Base-by-base conservation (phyloP, 495 filamentous ascomycete species). In the Lichenothelia convexa region DNA sequence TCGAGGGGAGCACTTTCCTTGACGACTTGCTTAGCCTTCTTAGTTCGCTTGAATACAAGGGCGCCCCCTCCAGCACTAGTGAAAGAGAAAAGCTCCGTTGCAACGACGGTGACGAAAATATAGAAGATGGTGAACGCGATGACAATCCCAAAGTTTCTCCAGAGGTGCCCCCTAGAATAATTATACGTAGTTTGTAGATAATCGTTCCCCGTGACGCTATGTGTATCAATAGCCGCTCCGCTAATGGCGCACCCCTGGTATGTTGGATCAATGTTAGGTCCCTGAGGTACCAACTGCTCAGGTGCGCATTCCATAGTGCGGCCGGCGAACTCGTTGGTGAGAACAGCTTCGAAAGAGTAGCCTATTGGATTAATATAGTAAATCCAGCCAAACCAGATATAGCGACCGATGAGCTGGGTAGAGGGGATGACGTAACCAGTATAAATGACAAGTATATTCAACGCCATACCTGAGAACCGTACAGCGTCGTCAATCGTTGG, bases 401-500 rank as follows among this genome's bases (percentile, higher is more conserved):
- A 63, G 5, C 54, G 18, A 17, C 24, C 29, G 2, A 63, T 34
- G 9, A 63, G 49, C 38, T 60, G 59, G 3, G 57, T 50, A 32
- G 59, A 56, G 7, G 64, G 54, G 23, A 72, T 62, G 8, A 65
- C 58, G 38, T 72, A 72, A 20, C 68, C 68, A 1, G 59, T 63
- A 45, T 52, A 71, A 27, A 81, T 73, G 33, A 59, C 44, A 17
- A 67, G 46, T 17, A 83, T 50, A 45, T 80, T 81, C 22, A 85
- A 49, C 0, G 67, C 72, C 40, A 74, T 68, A 40, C 78, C 77
- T 34, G 67, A 63, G 47, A 83, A 80, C 7, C 75, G 64, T 27
- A 81, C 72, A 3, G 79, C 77, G 32, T 78, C 75, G 47, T 82
- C 73, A 30, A 84, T 78, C 1, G 66, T 68, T 0, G 75, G 75